Base-by-base conservation (phyloP, 2,329 filamentous ascomycete species). In the Emergomyces pasteurianus region DNA sequence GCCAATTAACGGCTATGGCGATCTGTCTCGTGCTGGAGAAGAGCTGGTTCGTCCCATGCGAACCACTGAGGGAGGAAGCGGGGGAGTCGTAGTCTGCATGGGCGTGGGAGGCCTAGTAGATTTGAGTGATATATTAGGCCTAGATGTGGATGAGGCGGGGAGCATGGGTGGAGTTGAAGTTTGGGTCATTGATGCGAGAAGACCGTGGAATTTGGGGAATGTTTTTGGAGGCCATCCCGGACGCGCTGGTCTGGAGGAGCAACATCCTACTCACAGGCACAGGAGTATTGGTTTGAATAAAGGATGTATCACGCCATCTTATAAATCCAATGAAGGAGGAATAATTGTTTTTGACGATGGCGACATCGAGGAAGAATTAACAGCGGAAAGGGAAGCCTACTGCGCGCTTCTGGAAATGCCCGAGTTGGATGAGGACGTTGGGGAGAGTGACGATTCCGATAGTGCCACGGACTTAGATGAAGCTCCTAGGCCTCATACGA, bases 331-430 rank as follows among this genome's bases (percentile, higher is more conserved):
- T 36, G 87, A 83, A 69, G 92, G 92, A 21, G 94, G 94, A 0
- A 88, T 99, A 49, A 84, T 99, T 63, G 91, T 96, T 1, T 95
- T 94, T 72, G 94, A 97, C 70, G 94, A 97, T 70, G 94, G 92
- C 1, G 94, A 99, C 72, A 92, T 99, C 58, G 88, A 92, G 66
- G 88, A 92, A 66, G 89, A 92, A 40, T 77, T 99, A 40, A 75
- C 74, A 14, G 77, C 78, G 0, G 91, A 97, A 74, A 83, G 85
- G 66, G 86, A 90, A 62, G 92, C 94, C 46, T 97, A 95, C 70
- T 83, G 89, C 65, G 87, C 87, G n/a, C 77, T 97, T 58, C 80
- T 90, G 53, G 87, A 91, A 64, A 97, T 99, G 91, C 92, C 92
- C 0, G 89, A 95, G 54, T 77, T 95, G 55, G 90, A 90, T 46